These are phyloP conservation scores for Aspergillus sp. DNA, from an alignment of 2,329 filamentous ascomycete species.

Conservation along the genomic window DNA sequence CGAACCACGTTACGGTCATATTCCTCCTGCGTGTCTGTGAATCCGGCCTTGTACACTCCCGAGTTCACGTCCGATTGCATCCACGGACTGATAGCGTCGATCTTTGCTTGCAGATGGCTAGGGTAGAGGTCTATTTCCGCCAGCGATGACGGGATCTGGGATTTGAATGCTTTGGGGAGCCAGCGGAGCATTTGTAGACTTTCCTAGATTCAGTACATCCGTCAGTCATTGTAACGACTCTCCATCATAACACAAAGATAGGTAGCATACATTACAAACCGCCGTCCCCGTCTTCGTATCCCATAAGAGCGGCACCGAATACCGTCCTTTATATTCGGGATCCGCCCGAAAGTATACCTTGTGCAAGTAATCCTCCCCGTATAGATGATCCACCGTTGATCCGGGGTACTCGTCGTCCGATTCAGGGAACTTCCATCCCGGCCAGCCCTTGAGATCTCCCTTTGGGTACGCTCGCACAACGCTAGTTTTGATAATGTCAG, in stretches of 20 bases:
- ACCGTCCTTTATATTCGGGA: conserved; percentile 60
- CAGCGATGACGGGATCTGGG: conserved; percentile 44
- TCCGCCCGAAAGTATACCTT: conserved; percentile 65
- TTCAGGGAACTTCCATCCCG: conserved; percentile 62
- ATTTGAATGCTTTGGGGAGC: conserved; percentile 59
- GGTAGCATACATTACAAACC: conserved; percentile 60
- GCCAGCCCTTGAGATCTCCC: conserved; percentile 63
- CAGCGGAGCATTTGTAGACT: conserved; percentile 56
- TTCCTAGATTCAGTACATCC: conserved; percentile 5
- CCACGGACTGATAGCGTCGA: conserved; percentile 57
- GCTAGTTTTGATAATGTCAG: conserved; percentile 56
- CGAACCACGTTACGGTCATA: conserved; percentile 58
- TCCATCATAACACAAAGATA: too few species aligned
- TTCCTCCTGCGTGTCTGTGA: conserved; percentile 55
- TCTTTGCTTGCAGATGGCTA: conserved; percentile 46
- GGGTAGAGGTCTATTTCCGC: conserved; percentile 58
- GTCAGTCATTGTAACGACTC: too few species aligned
- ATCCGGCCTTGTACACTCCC: conserved; percentile 65
- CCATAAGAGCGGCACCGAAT: conserved; percentile 64
- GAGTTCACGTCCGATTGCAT: conserved; percentile 59
- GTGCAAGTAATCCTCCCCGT: conserved; percentile 59
- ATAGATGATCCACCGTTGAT: conserved; percentile 63
- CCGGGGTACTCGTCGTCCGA: conserved; percentile 57
- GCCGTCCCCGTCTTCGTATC: conserved; percentile 58
- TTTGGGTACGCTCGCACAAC: conserved; percentile 68